Evolutionary conservation across 2,329 filamentous ascomycete genomes (phyloP).

Genomic region (Hawksworthiomyces lignivorus): DNA sequence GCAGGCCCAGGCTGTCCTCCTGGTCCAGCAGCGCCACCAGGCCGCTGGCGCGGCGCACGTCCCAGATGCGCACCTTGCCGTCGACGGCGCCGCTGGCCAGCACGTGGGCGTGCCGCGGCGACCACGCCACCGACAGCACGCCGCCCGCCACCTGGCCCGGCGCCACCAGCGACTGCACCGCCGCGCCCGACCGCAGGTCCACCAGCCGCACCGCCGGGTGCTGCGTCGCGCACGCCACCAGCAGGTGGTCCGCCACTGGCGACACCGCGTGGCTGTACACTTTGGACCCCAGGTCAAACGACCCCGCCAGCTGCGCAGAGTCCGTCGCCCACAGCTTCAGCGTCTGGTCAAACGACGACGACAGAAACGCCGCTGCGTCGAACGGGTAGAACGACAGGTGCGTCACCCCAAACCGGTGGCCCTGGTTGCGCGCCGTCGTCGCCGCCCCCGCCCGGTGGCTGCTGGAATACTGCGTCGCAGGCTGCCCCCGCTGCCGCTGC

Average conservation of each 20-base stretch:
- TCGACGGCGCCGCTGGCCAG: constrained; percentile 81
- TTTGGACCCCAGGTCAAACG: constrained; percentile 60
- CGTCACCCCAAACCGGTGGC: constrained; percentile 65
- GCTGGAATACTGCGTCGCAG: neutral
- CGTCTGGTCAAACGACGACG: constrained; percentile 69
- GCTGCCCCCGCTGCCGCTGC: neutral
- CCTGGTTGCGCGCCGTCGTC: constrained; percentile 13
- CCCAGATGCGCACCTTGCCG: constrained; percentile 78
- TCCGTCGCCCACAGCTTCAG: constrained; percentile 68
- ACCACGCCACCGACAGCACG: constrained; percentile 69
- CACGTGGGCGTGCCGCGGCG: constrained; percentile 68
- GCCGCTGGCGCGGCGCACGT: constrained; percentile 71
- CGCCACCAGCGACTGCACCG: constrained; percentile 62
- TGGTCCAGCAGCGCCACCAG: constrained; percentile 73
- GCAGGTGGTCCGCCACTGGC: constrained; percentile 60
- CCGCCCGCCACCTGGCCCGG: constrained; percentile 50
- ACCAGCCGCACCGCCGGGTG: constrained; percentile 77
- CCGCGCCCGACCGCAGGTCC: constrained; percentile 75
- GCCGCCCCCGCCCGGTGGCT: neutral
- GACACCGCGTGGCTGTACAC: constrained; percentile 75
- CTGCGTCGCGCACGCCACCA: constrained; percentile 84
- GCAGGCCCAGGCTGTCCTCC: constrained; percentile 69
- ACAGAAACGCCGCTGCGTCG: constrained; percentile 67
- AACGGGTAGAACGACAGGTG: constrained; percentile 73
- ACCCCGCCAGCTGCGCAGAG: constrained; percentile 51